Base-by-base conservation (phyloP, 768 basidiomycete species). In the Chiua virens region DNA sequence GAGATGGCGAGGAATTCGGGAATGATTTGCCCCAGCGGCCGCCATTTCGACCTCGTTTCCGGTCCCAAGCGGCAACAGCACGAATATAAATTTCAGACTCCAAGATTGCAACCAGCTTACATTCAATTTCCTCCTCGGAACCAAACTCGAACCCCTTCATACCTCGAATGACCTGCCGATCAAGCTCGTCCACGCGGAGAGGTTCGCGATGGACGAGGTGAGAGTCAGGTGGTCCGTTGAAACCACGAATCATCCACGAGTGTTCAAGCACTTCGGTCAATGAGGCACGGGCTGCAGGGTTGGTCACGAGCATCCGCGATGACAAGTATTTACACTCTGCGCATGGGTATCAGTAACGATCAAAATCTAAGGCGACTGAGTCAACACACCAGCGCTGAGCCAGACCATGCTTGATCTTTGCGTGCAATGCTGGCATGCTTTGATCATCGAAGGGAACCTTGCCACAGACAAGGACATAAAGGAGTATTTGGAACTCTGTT, bases 401-500 rank as follows among this genome's bases (percentile, higher is more conserved):
- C 97, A 99, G 3, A 90, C 89, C 96, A 5, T 94, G 85, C 70
- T 99, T 99, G 72, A 99, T 99, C 75, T 98, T 99, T 22, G 97
- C 97, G 67, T 98, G 97, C 47, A 99, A 74, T 0, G 97, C 97
- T 2, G 97, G 96, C 97, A 98, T 99, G 66, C 89, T 94, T 71
- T 98, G 93, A 67, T 99, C 97, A 62, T 99, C 97, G 66, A 99
- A 98, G 0, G 97, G 96, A 4, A 99, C 97, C 72, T 97, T 98
- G 42, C 97, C 97, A 65, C 96, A 99, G 0, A 99, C 95, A 45
- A 99, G 80, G 18, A 97, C 94, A 62, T 98, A 98, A 22, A 99
- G 80, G 7, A 99, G n/a, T 45, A 6, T 36, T 64, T 14, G 66
- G 67, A 8, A 51, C 67, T 25, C 56, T 69, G 22, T 60, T 57